phyloP scores from a whole-genome alignment of 805 yeast species.

The Candida koratica region DNA sequence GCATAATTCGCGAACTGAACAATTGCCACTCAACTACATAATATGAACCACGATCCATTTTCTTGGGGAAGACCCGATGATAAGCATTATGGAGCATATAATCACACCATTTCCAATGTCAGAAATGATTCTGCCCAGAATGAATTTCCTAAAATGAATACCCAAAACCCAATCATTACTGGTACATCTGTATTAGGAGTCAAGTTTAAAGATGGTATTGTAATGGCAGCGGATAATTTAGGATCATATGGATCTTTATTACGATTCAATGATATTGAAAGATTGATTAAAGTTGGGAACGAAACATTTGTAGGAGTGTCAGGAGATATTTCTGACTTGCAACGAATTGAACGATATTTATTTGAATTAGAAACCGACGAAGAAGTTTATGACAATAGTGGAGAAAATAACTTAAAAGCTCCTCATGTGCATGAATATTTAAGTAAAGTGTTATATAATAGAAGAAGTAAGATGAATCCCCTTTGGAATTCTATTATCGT shows the following conservation, averaged over 20 bases:
- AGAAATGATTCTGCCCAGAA: conserved; percentile 20
- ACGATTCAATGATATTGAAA: conserved; percentile 78
- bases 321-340: conserved; percentile 94
- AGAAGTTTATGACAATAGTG: conserved; percentile 74
- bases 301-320: conserved; percentile 88
- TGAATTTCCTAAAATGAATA: conserved; percentile 69
- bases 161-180: conserved; percentile 92
- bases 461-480: conserved; percentile 93
- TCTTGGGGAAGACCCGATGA: conserved; percentile 95
- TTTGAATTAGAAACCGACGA: conserved; percentile 72
- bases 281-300: conserved; percentile 78
- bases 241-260: conserved; percentile 91
- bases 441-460: conserved; percentile 74
- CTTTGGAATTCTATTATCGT: conserved; percentile 92
- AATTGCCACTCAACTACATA: conserved; percentile 8
- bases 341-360: conserved; percentile 67
- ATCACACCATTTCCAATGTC: conserved; percentile 68
- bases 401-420: conserved; percentile 61
- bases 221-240: conserved; percentile 92
- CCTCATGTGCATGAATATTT: conserved; percentile 84
- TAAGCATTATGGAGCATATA: conserved; percentile 77
- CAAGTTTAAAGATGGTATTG: conserved; percentile 85
- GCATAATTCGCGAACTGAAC: conserved; percentile 6
- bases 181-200: conserved; percentile 94
- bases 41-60: conserved; percentile 92